Conservation (phyloP, 1,139 yeast species). For the Chernovozyma aurita region DNA sequence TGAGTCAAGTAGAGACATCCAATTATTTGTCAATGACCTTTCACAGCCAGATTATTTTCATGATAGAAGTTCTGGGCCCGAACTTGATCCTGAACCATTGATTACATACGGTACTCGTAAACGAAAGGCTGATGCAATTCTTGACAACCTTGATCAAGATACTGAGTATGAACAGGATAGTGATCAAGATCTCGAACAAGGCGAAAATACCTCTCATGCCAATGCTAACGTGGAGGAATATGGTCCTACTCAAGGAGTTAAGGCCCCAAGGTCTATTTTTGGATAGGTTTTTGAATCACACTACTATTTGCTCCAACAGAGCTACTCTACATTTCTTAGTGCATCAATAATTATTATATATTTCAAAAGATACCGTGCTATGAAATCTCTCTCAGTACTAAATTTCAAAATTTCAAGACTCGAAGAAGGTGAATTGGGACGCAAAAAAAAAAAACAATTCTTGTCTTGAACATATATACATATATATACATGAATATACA, state of each 20-base stretch:
- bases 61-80: too few species aligned
- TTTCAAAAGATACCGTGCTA: not conserved
- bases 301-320: not conserved
- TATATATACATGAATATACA: not conserved
- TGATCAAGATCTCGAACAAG: conserved; percentile 13
- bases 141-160: not conserved
- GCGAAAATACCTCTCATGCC: conserved; percentile 6
- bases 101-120: not conserved
- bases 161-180: conserved; percentile 8
- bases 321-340: too few species aligned
- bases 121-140: not conserved
- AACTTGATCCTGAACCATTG: not conserved
- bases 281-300: conserved; percentile 9
- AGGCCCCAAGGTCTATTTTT: conserved; percentile 34
- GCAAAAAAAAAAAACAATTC: not conserved
- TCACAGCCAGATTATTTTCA: too few species aligned
- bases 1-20: too few species aligned
- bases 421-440: not conserved
- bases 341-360: too few species aligned
- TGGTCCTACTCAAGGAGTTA: conserved; percentile 35
- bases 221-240: conserved; percentile 13
- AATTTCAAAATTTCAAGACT: not conserved
- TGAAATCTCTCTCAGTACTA: not conserved
- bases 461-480: not conserved
- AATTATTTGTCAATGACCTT: too few species aligned